A percentile compares a stretch with the other conserved stretches of the same genome.
Evolutionary conservation across 495 filamentous ascomycete species (phyloP).

Genomic region (Cladorrhinum samala): DNA sequence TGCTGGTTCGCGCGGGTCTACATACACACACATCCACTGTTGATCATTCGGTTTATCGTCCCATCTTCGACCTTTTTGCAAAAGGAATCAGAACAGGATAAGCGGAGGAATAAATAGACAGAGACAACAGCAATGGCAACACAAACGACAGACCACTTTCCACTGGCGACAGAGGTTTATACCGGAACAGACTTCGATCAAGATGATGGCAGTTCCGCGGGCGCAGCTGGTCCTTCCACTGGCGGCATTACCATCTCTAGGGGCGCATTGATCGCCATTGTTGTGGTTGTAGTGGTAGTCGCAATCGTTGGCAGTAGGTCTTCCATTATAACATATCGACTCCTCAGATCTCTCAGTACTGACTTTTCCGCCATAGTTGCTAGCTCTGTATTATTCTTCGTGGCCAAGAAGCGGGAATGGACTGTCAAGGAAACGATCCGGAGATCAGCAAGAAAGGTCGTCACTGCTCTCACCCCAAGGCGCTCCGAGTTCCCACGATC

Average conservation of each 20-base stretch:
- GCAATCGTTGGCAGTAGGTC: constrained; percentile 51
- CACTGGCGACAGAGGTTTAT: constrained; percentile 32
- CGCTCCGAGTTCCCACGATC: constrained; percentile 49
- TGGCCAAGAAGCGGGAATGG: constrained; percentile 55
- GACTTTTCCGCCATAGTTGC: constrained; percentile 29
- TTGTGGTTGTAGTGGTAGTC: constrained; percentile 53
- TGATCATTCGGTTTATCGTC: constrained; percentile 5
- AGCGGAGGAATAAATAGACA: not conserved
- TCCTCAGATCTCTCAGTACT: not conserved
- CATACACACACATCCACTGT: constrained; percentile 3
- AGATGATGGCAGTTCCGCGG: constrained; percentile 40
- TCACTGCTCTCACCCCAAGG: constrained; percentile 47
- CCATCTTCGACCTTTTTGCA: too few relatives aligned
- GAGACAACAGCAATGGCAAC: constrained; percentile 1
- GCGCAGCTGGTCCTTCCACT: constrained; percentile 47
- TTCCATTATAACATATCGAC: not conserved
- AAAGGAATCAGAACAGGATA: too few relatives aligned
- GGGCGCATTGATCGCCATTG: constrained; percentile 56
- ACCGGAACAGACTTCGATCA: constrained; percentile 16
- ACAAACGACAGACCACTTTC: constrained; percentile 17
- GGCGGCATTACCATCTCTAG: constrained; percentile 48
- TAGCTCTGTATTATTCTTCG: constrained; percentile 44
- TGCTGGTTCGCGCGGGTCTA: constrained; percentile 4
- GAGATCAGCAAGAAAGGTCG: constrained; percentile 47
- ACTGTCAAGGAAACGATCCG: constrained; percentile 47